Evolutionary conservation across 345 rosid species (phyloP).

Genomic region (Chamaenerion angustifolium): DNA sequence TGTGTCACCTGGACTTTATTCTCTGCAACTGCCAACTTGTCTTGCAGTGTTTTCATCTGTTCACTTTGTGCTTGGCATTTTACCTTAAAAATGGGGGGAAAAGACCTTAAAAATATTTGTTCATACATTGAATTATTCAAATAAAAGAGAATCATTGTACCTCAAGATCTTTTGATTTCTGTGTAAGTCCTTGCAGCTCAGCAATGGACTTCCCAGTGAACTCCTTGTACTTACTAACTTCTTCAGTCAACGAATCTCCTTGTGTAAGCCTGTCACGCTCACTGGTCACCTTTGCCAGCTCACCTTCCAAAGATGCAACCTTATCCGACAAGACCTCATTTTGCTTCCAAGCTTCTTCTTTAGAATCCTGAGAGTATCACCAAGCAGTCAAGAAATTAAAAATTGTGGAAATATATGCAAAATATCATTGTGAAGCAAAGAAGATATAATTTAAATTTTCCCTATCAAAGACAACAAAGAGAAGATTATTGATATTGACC

Average conservation of each 20-base stretch:
- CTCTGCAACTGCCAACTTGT: conserved; percentile 50
- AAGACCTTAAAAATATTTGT: conserved; percentile 2
- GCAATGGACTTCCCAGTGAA: conserved; percentile 14
- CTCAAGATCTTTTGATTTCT: conserved; percentile 70
- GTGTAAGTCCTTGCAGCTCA: conserved; percentile 22
- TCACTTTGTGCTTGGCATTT: conserved; percentile 51
- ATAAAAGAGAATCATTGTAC: conserved; percentile 18
- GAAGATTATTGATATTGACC: too few species aligned
- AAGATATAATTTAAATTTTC: too few species aligned
- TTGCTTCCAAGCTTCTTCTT: conserved; percentile 57
- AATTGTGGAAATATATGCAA: too few species aligned
- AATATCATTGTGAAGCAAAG: too few species aligned
- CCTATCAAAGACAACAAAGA: too few species aligned
- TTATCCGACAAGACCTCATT: conserved; percentile 56
- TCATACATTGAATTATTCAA: background rate
- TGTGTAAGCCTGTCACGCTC: conserved; percentile 61
- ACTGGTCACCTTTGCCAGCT: conserved; percentile 48
- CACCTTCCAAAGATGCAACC: conserved; percentile 50
- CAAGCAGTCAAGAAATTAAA: too few species aligned
- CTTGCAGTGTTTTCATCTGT: conserved; percentile 53
- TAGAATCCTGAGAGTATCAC: conserved; percentile 38
- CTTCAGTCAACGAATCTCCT: conserved; percentile 35
- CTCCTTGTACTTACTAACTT: conserved; percentile 52
- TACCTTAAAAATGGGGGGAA: conserved; percentile 21
- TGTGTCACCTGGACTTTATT: conserved; percentile 44